Percentiles rank a stretch among this genome's conserved stretches.
phyloP scores from a whole-genome alignment of 768 basidiomycete species.

The Mycena vitilis region DNA sequence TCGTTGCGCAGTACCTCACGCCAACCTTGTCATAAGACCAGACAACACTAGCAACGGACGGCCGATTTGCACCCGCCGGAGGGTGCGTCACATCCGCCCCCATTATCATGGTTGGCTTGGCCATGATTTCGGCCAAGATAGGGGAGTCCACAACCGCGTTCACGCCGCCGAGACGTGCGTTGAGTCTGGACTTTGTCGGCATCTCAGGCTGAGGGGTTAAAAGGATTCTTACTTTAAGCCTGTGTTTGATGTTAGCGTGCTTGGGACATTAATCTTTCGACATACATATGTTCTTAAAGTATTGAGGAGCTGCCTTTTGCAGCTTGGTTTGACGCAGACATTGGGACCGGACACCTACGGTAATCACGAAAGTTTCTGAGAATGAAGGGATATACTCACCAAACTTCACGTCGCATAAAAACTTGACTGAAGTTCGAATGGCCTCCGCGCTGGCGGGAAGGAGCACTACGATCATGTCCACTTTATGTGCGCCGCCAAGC shows the following conservation, averaged over 20 bases:
- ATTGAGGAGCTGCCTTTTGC: slow-evolving; percentile 44
- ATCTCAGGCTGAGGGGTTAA: not conserved
- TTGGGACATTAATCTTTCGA: slow-evolving; percentile 46
- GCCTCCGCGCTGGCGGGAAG: slow-evolving; percentile 56
- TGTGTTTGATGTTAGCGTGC: not conserved
- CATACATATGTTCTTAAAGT: slow-evolving; percentile 52
- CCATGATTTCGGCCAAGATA: slow-evolving; percentile 30
- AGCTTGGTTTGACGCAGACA: slow-evolving; percentile 46
- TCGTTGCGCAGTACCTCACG: slow-evolving; percentile 47
- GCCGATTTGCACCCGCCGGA: slow-evolving; percentile 50
- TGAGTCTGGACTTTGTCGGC: slow-evolving; percentile 41
- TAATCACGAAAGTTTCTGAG: not conserved
- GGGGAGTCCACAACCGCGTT: slow-evolving; percentile 44
- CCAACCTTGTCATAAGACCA: slow-evolving; percentile 52
- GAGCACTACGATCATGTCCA: slow-evolving; percentile 53
- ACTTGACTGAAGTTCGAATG: slow-evolving; percentile 54
- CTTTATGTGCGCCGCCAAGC: not conserved
- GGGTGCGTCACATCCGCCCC: slow-evolving; percentile 53
- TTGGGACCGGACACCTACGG: slow-evolving; percentile 50
- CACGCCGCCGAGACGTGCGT: slow-evolving; percentile 51
- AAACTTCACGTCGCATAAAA: slow-evolving; percentile 51
- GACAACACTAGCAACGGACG: slow-evolving; percentile 62
- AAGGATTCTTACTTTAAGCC: slow-evolving; percentile 1
- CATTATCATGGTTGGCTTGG: slow-evolving; percentile 48
- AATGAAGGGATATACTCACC: slow-evolving; percentile 16